These are phyloP conservation scores for Pharnaceum exiguum DNA, from an alignment of 148 eudicot species.

Conservation along the genomic window DNA sequence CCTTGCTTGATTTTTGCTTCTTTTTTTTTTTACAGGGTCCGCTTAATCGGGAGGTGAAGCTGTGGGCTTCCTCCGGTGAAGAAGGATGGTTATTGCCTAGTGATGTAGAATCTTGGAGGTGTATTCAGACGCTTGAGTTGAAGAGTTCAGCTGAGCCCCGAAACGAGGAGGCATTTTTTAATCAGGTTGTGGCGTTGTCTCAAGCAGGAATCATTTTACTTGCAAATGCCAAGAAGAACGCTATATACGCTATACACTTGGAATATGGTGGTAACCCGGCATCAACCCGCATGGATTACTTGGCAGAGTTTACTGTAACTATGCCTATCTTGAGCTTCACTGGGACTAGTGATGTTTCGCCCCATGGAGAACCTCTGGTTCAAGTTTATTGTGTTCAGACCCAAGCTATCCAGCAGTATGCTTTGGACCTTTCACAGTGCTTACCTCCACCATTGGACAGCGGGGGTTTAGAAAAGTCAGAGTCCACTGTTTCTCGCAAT, in stretches of 20 bases:
- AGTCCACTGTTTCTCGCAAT: constrained; percentile 55
- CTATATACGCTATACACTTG: constrained; percentile 90
- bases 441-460: constrained; percentile 76
- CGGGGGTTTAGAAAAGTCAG: constrained; percentile 49
- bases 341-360: constrained; percentile 72
- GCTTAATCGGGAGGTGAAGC: constrained; percentile 76
- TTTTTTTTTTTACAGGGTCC: constrained; percentile 54
- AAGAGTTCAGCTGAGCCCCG: constrained; percentile 64
- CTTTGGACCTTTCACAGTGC: constrained; percentile 86
- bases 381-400: constrained; percentile 98
- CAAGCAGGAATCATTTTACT: constrained; percentile 83
- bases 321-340: constrained; percentile 98
- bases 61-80: constrained; percentile 89
- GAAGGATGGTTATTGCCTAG: constrained; percentile 99
- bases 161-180: constrained; percentile 77
- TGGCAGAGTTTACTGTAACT: constrained; percentile 93
- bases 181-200: constrained; percentile 85
- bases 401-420: constrained; percentile 99
- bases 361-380: constrained; percentile 75
- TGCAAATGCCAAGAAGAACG: constrained; percentile 95
- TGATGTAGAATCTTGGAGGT: constrained; percentile 92
- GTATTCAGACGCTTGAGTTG: constrained; percentile 81
- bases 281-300: constrained; percentile 84
- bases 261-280: constrained; percentile 83
- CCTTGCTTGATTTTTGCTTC: not conserved